Base-by-base conservation (phyloP, 129 eudicot genomes). In the Helichrysum umbraculigerum region DNA sequence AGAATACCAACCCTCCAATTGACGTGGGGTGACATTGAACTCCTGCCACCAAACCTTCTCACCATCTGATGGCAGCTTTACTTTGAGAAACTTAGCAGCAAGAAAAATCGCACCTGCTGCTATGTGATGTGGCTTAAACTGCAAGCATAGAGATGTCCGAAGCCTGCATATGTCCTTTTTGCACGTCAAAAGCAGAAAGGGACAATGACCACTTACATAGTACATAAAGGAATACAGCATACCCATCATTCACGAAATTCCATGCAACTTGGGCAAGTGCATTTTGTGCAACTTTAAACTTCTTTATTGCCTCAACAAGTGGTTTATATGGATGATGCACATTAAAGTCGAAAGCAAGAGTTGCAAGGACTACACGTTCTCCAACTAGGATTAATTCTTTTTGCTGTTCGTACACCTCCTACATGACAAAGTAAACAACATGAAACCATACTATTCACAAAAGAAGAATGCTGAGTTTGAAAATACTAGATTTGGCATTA, bases 21-120 rank as follows among this genome's bases (percentile, higher is more conserved):
- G 99, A 79, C 97, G 99, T 80, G 97, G 97, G 79, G 90, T 94
- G 79, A 94, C 96, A 83, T 91, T 96, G 47, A 94, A 94, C 88
- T 94, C 99, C 85, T 91, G 97, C 97, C 96, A 91, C 99, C 97
- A 94, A 81, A 94, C 99, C 86, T 94, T 94, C 83, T 94, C 97
- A 9, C 93, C 96, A 20, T 94, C 99, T 56, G 93, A 87, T 47
- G 93, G 96, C 60, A 94, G 94, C 87, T 94, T 89, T 74, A 94
- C 97, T 86, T 94, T 94, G 75, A 91, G 99, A 70, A 94, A 94
- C 85, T 91, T 94, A 81, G 97, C 94, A 81, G 99, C 99, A 73
- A 94, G 93, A 78, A 94, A 94, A 69, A 94, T 94, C 68, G 99
- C 99, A 80, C 99, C 99, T 57, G 99, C 99, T 70, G 99, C 97